Evolutionary conservation across 169 alveolate species (phyloP), one percentile per base, ranked within the genome.

Genomic region (Blepharisma undulans): DNA sequence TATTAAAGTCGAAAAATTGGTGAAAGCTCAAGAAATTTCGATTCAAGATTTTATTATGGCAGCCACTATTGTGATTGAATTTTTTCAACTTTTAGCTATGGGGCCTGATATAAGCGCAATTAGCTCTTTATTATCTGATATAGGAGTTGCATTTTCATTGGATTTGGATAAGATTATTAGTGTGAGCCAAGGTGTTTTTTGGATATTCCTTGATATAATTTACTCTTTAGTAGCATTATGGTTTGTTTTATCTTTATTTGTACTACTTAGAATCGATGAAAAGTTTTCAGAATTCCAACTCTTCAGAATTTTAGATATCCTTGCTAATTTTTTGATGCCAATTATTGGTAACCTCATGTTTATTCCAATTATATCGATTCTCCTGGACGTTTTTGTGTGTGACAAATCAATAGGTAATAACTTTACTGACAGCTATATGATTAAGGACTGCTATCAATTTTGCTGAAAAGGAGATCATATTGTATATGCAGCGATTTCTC

Each of bases 401-500:
- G 60, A 72, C n/a, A 5, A 34, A 84, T 25, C 71, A 2, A 59
- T 60, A 22, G 72, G 34, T 1, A 60, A 8, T 84, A 25, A 25
- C 21, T n/a, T 84, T 25, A 84, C 72, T 4, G 36, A 84, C 16
- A 34, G 78, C 19, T 84, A 12, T 59, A 84, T 25, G 32, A 22
- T 22, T 34, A 22, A 84, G 6, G 89, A 84, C 19, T 84, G 89
- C 77, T 25, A 48, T 36, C 27, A 22, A n/a, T 84, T 22, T 59
- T 84, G 89, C 89, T 84, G 89, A 76, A 48, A 22, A 36, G 89
- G 77, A 22, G 29, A 32, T 25, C 89, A 84, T 84, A 72, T 84
- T n/a, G 21, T 22, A 22, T 84, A 36, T 32, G 33, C 86, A 10
- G 18, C 60, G 30, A 29, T 78, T 27, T 25, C 71, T 25, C 12